These are phyloP conservation scores for Mycosphaerelloides madeirae DNA, from an alignment of 2,329 filamentous ascomycete genomes.

Conservation along the genomic window DNA sequence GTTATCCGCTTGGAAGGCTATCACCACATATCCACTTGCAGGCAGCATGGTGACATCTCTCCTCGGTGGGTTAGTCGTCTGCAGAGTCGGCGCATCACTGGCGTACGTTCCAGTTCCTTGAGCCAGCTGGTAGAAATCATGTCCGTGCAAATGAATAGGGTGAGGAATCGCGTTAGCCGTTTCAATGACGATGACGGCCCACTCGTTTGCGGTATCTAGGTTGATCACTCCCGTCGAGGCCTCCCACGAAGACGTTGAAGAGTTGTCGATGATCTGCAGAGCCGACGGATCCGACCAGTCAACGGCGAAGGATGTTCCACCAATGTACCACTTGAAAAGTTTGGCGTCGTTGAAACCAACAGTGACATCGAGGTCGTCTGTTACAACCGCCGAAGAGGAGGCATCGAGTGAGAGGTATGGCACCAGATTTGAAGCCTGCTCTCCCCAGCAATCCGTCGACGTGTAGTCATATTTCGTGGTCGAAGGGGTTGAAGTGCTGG, in stretches of 20 bases:
- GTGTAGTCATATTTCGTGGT: conserved; percentile 33
- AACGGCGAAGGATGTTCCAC: conserved; percentile 36
- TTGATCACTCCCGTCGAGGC: conserved; percentile 33
- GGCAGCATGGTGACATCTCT: conserved; percentile 33
- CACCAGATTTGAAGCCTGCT: conserved; percentile 31
- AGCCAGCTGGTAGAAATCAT: conserved; percentile 43
- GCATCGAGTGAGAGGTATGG: conserved; percentile 30
- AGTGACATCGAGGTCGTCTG: conserved; percentile 22
- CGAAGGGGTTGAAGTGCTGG: conserved; percentile 27
- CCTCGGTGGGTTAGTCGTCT: conserved; percentile 29
- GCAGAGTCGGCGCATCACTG: conserved; percentile 24
- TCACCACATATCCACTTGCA: conserved; percentile 29
- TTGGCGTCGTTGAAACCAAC: conserved; percentile 28
- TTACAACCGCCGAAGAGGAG: conserved; percentile 9
- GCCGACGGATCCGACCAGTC: conserved; percentile 40
- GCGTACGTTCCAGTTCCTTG: conserved; percentile 36
- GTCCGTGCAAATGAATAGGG: conserved; percentile 43
- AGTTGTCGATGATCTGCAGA: conserved; percentile 31
- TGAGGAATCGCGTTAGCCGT: conserved; percentile 30
- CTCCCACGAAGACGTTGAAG: conserved; percentile 25
- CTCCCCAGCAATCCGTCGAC: conserved; percentile 35
- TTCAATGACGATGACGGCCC: conserved; percentile 42
- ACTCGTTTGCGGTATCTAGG: conserved; percentile 6
- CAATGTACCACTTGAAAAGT: conserved; percentile 37
- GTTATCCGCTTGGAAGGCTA: conserved; percentile 33